A percentile compares a stretch with the other conserved stretches of the same genome.
These are phyloP conservation scores for Fraxinus paxiana DNA, from an alignment of 305 asterid species.

Conservation along the genomic window DNA sequence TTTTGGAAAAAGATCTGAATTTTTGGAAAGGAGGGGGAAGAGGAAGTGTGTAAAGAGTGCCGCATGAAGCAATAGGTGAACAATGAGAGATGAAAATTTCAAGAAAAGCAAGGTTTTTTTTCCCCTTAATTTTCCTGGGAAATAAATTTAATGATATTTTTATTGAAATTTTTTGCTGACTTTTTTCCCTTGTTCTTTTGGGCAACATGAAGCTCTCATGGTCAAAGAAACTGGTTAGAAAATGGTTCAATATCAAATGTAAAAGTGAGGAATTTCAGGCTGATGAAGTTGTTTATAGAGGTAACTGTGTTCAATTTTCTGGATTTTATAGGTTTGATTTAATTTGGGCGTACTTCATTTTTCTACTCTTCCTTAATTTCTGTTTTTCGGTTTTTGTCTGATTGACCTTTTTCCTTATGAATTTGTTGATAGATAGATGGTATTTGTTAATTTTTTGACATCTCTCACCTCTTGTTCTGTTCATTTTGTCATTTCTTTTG, in stretches of 20 bases:
- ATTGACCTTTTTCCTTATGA: not conserved
- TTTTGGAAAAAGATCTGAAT: constrained; percentile 29
- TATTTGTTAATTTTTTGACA: not conserved
- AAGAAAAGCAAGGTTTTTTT: constrained; percentile 71
- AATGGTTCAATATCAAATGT: constrained; percentile 81
- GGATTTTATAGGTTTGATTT: constrained; percentile 9
- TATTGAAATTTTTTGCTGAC: constrained; percentile 31
- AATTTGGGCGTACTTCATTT: not conserved
- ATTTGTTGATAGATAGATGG: not conserved
- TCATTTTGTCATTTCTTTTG: not conserved
- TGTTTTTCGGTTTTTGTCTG: not conserved
- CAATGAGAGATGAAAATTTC: constrained; percentile 79
- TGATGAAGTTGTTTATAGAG: constrained; percentile 69
- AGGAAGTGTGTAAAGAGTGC: constrained; percentile 28
- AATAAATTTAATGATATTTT: not conserved
- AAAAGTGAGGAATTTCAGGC: constrained; percentile 62
- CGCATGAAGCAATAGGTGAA: constrained; percentile 68
- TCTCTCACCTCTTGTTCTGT: not conserved
- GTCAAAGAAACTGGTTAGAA: constrained; percentile 79
- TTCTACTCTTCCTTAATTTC: not conserved
- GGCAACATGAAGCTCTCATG: constrained; percentile 72
- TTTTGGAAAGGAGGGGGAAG: constrained; percentile 32
- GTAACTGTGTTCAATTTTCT: constrained; percentile 33
- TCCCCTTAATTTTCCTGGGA: not conserved
- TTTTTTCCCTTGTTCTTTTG: constrained; percentile 25